These are phyloP conservation scores for Kwoniella dejecticola DNA, from an alignment of 768 basidiomycete genomes.

Conservation along the genomic window DNA sequence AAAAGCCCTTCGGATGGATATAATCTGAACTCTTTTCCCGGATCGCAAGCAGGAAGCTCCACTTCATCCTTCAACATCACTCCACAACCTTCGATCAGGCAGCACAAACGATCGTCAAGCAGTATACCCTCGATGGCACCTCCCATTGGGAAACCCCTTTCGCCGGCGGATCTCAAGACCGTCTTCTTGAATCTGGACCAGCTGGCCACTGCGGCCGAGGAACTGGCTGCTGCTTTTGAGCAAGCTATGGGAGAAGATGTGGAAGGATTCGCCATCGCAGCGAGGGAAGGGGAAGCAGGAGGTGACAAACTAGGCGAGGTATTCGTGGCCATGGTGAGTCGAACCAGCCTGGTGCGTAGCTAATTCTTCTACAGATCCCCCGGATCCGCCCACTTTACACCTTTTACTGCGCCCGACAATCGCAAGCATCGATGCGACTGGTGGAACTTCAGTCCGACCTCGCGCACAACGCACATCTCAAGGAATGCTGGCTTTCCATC, in stretches of 20 bases:
- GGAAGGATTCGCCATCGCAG: conserved; percentile 32
- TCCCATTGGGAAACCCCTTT: conserved; percentile 41
- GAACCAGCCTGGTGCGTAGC: background rate
- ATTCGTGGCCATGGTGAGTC: conserved; percentile 48
- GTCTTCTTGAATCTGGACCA: conserved; percentile 56
- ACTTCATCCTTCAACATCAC: conserved; percentile 13
- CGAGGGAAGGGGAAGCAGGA: conserved; percentile 36
- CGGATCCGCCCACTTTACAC: conserved; percentile 51
- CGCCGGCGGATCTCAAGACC: conserved; percentile 45
- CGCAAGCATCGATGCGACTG: conserved; percentile 49
- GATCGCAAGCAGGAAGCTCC: conserved; percentile 5
- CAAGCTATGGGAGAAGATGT: conserved; percentile 44
- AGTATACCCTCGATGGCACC: conserved; percentile 14
- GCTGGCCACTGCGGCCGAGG: conserved; percentile 49
- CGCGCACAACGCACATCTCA: conserved; percentile 40
- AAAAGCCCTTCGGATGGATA: conserved; percentile 23
- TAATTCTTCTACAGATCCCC: conserved; percentile 34
- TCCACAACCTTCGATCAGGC: conserved; percentile 26
- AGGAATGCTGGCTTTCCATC: conserved; percentile 53
- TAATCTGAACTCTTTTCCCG: conserved; percentile 8
- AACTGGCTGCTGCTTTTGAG: conserved; percentile 52
- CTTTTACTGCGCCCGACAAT: conserved; percentile 54
- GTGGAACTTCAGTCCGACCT: conserved; percentile 48
- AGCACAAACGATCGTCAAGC: background rate
- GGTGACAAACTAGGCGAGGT: conserved; percentile 50